Evolutionary conservation across 2,329 filamentous ascomycete species (phyloP).

Genomic region (Fusarium nelsonii): DNA sequence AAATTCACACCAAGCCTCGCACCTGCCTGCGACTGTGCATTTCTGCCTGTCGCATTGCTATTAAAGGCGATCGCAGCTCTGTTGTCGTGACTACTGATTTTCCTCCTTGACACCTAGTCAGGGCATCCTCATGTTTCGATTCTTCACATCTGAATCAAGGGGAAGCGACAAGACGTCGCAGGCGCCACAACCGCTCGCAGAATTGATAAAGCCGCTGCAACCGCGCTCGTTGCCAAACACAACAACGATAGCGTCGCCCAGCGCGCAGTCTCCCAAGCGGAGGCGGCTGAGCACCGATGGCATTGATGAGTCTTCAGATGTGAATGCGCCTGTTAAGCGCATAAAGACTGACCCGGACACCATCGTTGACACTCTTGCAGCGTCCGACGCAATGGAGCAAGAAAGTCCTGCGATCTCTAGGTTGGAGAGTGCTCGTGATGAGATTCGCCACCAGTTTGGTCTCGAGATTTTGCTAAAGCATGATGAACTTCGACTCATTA

Average conservation of each 20-base stretch:
- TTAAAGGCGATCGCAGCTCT: constrained; percentile 32
- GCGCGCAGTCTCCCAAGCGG: constrained; percentile 55
- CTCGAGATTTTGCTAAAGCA: constrained; percentile 95
- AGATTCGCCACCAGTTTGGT: constrained; percentile 87
- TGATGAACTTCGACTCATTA: constrained; percentile 91
- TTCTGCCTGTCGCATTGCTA: constrained; percentile 41
- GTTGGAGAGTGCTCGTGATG: constrained; percentile 72
- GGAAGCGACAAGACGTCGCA: constrained; percentile 66
- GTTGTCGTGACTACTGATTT: constrained; percentile 31
- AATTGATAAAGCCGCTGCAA: constrained; percentile 48
- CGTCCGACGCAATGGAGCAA: constrained; percentile 39
- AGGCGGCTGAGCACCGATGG: constrained; percentile 54
- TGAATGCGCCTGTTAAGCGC: constrained; percentile 57
- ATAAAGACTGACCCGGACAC: constrained; percentile 52
- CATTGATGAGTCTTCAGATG: constrained; percentile 44
- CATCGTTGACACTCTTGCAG: constrained; percentile 41
- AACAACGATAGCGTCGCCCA: constrained; percentile 45
- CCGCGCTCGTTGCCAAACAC: constrained; percentile 50
- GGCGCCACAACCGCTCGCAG: constrained; percentile 57
- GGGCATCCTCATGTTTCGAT: constrained; percentile 70
- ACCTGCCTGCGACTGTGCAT: constrained; percentile 21
- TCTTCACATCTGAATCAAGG: constrained; percentile 70
- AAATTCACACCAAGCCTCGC: constrained; percentile 29
- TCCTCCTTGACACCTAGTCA: constrained; percentile 42
- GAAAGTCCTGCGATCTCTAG: constrained; percentile 45